These are phyloP conservation scores for Fusarium cicatricum DNA, from an alignment of 2,329 filamentous ascomycete genomes.

Conservation along the genomic window DNA sequence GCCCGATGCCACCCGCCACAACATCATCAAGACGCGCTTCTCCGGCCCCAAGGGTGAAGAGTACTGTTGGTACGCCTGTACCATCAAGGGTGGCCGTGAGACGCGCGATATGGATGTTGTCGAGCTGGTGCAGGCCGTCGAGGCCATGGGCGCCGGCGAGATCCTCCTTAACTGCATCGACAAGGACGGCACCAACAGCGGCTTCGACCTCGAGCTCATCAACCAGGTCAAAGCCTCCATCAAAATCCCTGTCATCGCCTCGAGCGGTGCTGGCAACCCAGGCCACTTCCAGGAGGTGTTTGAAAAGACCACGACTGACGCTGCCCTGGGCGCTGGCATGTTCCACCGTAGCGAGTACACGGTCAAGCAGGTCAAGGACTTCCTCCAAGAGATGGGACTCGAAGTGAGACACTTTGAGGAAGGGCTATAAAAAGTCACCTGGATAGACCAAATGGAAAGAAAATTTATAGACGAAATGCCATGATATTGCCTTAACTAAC, in stretches of 20 bases:
- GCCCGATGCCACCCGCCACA: conserved; percentile 74
- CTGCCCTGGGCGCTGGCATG: conserved; percentile 94
- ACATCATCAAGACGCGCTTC: conserved; percentile 73
- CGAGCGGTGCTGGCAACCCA: conserved; percentile 88
- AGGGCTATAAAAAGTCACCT: conserved; percentile 38
- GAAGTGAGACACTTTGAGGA: conserved; percentile 82
- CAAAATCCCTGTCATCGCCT: conserved; percentile 93
- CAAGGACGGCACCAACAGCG: conserved; percentile 91
- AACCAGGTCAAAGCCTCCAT: conserved; percentile 85
- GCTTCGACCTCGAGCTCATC: conserved; percentile 94
- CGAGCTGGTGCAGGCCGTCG: conserved; percentile 86
- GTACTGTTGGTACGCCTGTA: conserved; percentile 97
- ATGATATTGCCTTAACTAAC: conserved; percentile 25
- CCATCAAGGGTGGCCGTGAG: conserved; percentile 93
- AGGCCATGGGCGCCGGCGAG: conserved; percentile 95
- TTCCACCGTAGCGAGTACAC: conserved; percentile 97
- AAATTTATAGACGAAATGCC: conserved; percentile 8
- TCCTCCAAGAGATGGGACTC: conserved; percentile 74
- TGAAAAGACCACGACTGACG: conserved; percentile 83
- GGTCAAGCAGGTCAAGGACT: conserved; percentile 91
- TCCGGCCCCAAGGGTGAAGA: conserved; percentile 79
- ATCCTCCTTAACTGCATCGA: conserved; percentile 98
- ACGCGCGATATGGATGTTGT: conserved; percentile 93
- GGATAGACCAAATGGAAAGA: conserved; percentile 17
- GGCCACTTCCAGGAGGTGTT: conserved; percentile 93